These are phyloP conservation scores for Debaryomyces udenii DNA, from an alignment of 1,139 yeast species.

Conservation along the genomic window DNA sequence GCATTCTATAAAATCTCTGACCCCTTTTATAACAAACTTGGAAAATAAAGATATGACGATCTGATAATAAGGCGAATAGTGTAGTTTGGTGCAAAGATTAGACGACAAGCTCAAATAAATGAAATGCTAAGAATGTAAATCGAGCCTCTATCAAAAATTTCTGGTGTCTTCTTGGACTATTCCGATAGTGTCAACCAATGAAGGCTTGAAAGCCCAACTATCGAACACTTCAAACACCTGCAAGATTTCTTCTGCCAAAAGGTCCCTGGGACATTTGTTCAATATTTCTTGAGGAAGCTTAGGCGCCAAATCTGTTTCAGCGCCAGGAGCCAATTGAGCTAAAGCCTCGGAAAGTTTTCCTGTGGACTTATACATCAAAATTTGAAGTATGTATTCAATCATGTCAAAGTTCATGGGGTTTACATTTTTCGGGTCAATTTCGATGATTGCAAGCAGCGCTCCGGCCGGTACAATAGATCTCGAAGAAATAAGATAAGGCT, in stretches of 20 bases:
- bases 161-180: conserved; percentile 23
- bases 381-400: conserved; percentile 69
- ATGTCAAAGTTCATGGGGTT: conserved; percentile 51
- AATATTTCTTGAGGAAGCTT: conserved; percentile 40
- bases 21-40: no score
- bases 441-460: conserved; percentile 50
- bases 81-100: not conserved
- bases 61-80: no score
- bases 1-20: no score
- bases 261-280: conserved; percentile 48
- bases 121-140: no score
- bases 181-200: conserved; percentile 20
- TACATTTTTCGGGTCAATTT: conserved; percentile 54
- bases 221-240: conserved; percentile 55
- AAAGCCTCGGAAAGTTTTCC: conserved; percentile 48
- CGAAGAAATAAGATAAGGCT: conserved; percentile 36
- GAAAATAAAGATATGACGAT: no score
- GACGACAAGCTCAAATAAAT: no score
- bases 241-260: conserved; percentile 58
- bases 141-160: conserved; percentile 12
- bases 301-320: conserved; percentile 57
- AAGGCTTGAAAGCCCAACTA: conserved; percentile 88
- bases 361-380: conserved; percentile 58
- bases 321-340: conserved; percentile 78
- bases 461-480: conserved; percentile 28